Percentiles rank a stretch among this genome's conserved stretches.
These are phyloP conservation scores for Fusarium ambrosium DNA, from an alignment of 2,329 filamentous ascomycete species.

Conservation along the genomic window DNA sequence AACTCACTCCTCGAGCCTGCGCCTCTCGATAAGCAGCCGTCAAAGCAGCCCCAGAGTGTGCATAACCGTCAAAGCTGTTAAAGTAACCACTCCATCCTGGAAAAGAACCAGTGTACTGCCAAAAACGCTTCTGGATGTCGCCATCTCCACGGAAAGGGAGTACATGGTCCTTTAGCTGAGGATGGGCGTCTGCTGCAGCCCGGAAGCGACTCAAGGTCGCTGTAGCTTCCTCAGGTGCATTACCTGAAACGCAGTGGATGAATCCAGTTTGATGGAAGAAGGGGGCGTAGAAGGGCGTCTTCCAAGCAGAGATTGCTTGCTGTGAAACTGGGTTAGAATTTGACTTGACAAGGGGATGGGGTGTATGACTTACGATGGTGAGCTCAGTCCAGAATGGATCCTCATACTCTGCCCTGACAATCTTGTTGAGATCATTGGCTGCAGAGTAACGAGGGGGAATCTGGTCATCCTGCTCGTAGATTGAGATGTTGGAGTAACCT, in stretches of 20 bases:
- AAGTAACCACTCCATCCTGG: constrained; percentile 68
- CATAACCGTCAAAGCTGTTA: constrained; percentile 69
- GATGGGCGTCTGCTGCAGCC: constrained; percentile 56
- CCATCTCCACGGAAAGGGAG: constrained; percentile 39
- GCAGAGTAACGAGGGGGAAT: constrained; percentile 64
- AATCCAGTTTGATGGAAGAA: constrained; percentile 60
- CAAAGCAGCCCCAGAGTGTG: constrained; percentile 67
- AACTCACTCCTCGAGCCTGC: constrained; percentile 44
- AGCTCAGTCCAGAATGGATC: constrained; percentile 69
- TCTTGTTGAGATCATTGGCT: constrained; percentile 73
- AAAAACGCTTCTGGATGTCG: constrained; percentile 35
- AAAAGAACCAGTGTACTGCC: constrained; percentile 64
- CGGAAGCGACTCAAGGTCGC: constrained; percentile 58
- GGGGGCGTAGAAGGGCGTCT: constrained; percentile 63
- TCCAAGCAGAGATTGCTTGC: constrained; percentile 67
- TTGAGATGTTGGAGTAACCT: constrained; percentile 61
- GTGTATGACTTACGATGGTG: constrained; percentile 57
- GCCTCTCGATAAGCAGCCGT: constrained; percentile 60
- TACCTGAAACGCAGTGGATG: constrained; percentile 63
- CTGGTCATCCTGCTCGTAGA: constrained; percentile 59
- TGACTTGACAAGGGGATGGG: neutral
- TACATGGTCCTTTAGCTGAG: constrained; percentile 55
- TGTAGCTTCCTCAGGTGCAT: constrained; percentile 62
- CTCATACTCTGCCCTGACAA: constrained; percentile 70
- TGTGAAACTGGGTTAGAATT: neutral